Percentiles rank a stretch among this genome's conserved stretches.
Conservation (phyloP, 2,329 filamentous ascomycete genomes). For the Pseudocercospora macadamiae region DNA sequence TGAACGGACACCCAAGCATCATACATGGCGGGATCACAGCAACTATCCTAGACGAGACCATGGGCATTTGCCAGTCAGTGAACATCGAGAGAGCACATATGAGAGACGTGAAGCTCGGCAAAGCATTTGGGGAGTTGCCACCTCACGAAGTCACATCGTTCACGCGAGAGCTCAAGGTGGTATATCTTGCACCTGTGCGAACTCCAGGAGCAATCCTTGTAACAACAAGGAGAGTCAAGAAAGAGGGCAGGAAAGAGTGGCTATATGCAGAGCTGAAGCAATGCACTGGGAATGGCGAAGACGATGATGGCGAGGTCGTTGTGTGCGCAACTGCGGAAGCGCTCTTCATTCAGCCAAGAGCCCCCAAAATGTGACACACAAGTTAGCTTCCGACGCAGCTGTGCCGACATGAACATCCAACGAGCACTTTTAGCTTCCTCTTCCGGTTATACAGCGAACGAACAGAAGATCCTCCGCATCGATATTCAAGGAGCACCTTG, state of each 20-base stretch:
- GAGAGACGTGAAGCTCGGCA: conserved; percentile 11
- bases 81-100: conserved; percentile 40
- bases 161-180: conserved; percentile 60
- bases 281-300: conserved; percentile 23
- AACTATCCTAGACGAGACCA: conserved; percentile 62
- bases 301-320: conserved; percentile 50
- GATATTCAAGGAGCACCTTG: too few species aligned
- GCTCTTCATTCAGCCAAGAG: conserved; percentile 52
- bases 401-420: too few species aligned
- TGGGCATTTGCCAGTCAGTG: conserved; percentile 54
- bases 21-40: conserved; percentile 63
- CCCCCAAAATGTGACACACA: conserved; percentile 27
- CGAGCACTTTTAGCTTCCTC: too few species aligned
- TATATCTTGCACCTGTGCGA: conserved; percentile 56
- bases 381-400: background rate
- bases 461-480: too few species aligned
- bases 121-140: conserved; percentile 30
- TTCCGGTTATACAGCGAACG: too few species aligned
- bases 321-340: conserved; percentile 57
- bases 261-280: conserved; percentile 51
- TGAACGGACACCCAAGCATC: conserved; percentile 58
- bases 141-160: conserved; percentile 39
- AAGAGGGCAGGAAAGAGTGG: conserved; percentile 60
- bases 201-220: conserved; percentile 56
- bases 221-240: conserved; percentile 44